Evolutionary conservation across 305 asterid genomes (phyloP), one percentile per base, ranked within the genome.

Genomic region (Stenogyne calaminthoides): DNA sequence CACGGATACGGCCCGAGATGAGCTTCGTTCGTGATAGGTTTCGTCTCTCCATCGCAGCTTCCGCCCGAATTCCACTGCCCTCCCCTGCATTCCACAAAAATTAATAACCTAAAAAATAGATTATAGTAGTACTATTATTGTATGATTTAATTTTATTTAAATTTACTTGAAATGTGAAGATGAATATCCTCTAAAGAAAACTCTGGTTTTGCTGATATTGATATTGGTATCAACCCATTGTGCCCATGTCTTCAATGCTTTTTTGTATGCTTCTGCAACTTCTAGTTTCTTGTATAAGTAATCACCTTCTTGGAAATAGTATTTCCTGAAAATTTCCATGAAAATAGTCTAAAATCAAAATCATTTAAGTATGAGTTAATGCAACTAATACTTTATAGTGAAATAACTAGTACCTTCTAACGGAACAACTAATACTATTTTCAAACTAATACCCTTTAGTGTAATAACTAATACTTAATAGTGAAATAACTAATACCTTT

Each of bases 31-130:
- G 68, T 75, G 27, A 87, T 89, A 0, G 89, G 96, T 61, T 46
- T 58, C 6, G 82, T 83, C 76, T 88, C 96, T 0, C 84, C 86
- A 5, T 86, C 83, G 40, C 96, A 89, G 20, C 80, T 77, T 0
- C 96, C 96, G 0, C 96, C 91, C 0, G 91, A 83, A 67, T 84
- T 84, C 96, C 96, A 87, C 55, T 82, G 86, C 2, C 91, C 96
- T 15, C 91, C 96, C 51, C 93, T 87, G 82, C 78, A 36, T 27
- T 27, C 15, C 34, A 76, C 25, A 20, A 57, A 11, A 70, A 9
- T 27, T 32, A 19, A 47, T 15, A 62, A 62, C 68, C 27, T 3
- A 3, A 20, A 22, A 1, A 2, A 55, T 9, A 16, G 4, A 9
- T 16, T 1, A 7, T n/a, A 54, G 51, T 54, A 54, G 14, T 54